Base-by-base conservation (phyloP, 768 basidiomycete genomes). In the Xerocomus potaroensis region DNA sequence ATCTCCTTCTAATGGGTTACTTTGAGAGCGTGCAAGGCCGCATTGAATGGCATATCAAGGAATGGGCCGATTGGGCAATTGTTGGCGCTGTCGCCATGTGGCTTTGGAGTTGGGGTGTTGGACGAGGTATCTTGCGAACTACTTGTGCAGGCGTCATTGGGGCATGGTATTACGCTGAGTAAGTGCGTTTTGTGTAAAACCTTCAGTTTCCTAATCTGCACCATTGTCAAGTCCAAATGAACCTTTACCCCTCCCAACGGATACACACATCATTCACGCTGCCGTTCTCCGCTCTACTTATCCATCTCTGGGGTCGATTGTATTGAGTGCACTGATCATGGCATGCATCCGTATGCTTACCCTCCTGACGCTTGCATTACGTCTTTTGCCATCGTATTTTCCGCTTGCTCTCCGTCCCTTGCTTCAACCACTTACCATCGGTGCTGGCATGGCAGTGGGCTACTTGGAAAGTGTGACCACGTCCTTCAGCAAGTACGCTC, bases 161-260 rank as follows among this genome's bases (percentile, higher is more conserved):
- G 2, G 83, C 85, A 36, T 97, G 93, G 93, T 96, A 95, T 62
- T 95, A 91, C 67, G 63, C 78, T 23, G 72, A 80, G 77, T 83
- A 56, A 59, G 80, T 44, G 10, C 22, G 8, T 6, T 39, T 4
- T 24, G 39, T 22, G 10, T 30, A 21, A n/a, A 39, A 12, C 22
- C 33, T 46, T 14, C n/a, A 6, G 42, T 39, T 19, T 31, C 10
- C 51, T 51, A 37, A 51, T 37, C 41, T 22, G 45, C 47, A n/a
- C n/a, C 16, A 7, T 41, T 53, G 18, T 38, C 23, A 35, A 68
- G 67, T 27, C 55, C 51, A 16, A 42, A 50, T 21, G 47, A 59
- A 41, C 53, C 74, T 2, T 67, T 68, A 4, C 76, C 71, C 5
- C 68, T 63, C 16, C 69, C 79, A 16, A 72, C 67, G 18, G 82